Base-by-base conservation (phyloP, 208 protist species). In the Leishmania braziliensis region DNA sequence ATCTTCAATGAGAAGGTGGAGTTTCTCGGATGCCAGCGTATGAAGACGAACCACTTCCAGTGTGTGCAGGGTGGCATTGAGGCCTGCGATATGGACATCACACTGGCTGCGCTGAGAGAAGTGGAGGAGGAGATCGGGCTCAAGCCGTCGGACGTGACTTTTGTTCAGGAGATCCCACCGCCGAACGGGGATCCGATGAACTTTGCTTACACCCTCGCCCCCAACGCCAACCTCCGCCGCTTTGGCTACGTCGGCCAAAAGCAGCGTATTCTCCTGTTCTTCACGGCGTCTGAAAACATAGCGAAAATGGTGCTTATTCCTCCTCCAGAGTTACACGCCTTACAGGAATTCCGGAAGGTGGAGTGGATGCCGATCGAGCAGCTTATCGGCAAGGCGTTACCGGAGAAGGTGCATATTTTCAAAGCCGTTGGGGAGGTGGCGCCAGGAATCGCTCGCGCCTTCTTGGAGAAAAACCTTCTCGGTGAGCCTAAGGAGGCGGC, bases 11-110 rank as follows among this genome's bases (percentile, higher is more conserved):
- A 95, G 82, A 82, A 86, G 23, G 82, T 80, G 26, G 73, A 90
- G 66, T 92, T 95, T 75, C 82, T 97, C 9, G 91, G 84, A 0
- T 97, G 93, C 75, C 77, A 86, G 62, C 88, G 91, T n/a, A 87
- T 91, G n/a, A 51, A 68, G 39, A 75, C 80, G 14, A 75, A 86
- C 5, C 46, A 84, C 66, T 93, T 83, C 79, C 90, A 95, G 74
- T 95, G 88, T 76, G 92, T 97, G 23, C 92, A 97, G 79, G 93
- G 93, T 5, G 93, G 93, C 53, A 87, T 97, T 54, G 93, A 97
- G 82, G 51, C 86, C 54, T 9, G 54, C 8, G 93, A 97, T 69
- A 43, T 26, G 3, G 90, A 95, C 75, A 84, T 95, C 62, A 39
- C 91, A 0, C 53, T 86, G 20, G 91, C 93, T 0, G 93, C 91